phyloP scores from a whole-genome alignment of 352 stramenopile species.

The Phytophthora sansomeana region DNA sequence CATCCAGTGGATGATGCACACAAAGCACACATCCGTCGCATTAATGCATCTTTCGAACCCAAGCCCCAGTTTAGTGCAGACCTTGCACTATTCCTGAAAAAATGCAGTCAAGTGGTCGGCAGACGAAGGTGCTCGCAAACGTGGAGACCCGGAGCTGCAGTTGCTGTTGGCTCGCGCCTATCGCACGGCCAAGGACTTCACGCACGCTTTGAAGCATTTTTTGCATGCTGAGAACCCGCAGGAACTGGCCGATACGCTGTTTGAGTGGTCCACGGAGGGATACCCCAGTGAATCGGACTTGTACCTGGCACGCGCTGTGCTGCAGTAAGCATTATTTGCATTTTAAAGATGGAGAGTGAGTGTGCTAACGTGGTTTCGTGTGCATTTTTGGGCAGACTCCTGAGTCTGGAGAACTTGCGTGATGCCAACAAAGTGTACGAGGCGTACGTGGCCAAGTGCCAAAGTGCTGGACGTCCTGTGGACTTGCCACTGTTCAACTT shows the following conservation, averaged over 20 bases:
- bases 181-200: constrained; percentile 58
- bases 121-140: constrained; percentile 70
- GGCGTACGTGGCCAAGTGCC: constrained; percentile 61
- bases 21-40: constrained; percentile 75
- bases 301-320: constrained; percentile 75
- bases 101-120: constrained; percentile 87
- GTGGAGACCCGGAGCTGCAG: constrained; percentile 81
- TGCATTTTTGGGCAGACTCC: constrained; percentile 46
- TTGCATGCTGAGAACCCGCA: constrained; percentile 75
- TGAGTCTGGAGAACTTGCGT: constrained; percentile 88
- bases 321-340: constrained; percentile 66
- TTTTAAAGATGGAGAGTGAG: constrained; percentile 5
- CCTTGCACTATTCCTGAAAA: constrained; percentile 74
- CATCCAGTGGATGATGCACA: constrained; percentile 70
- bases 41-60: constrained; percentile 62
- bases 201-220: constrained; percentile 81
- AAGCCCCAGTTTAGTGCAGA: constrained; percentile 81
- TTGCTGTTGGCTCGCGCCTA: constrained; percentile 71
- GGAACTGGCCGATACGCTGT: constrained; percentile 75
- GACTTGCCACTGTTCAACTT: constrained; percentile 89
- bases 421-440: constrained; percentile 87
- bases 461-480: constrained; percentile 46
- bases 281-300: constrained; percentile 87
- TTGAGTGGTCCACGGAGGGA: constrained; percentile 76
- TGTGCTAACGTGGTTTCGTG: constrained; percentile 13